phyloP scores from a whole-genome alignment of 345 rosid genomes.

The Adansonia digitata region DNA sequence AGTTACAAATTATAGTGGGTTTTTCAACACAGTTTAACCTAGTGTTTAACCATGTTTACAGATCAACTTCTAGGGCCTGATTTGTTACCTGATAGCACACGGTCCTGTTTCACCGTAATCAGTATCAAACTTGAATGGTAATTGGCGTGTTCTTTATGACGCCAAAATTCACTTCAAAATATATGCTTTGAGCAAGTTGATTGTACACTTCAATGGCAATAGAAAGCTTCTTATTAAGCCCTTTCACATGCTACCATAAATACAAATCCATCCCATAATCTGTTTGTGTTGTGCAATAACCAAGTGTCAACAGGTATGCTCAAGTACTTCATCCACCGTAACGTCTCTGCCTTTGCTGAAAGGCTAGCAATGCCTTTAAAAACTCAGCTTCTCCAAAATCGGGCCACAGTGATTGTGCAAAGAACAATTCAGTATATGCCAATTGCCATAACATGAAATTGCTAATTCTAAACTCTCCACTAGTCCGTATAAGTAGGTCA shows the following conservation, averaged over 20 bases:
- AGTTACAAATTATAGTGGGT: background rate
- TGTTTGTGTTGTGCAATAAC: background rate
- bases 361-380: constrained; percentile 25
- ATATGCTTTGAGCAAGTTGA: background rate
- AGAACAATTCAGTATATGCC: constrained; percentile 26
- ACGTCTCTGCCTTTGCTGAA: constrained; percentile 17
- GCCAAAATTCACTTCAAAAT: background rate
- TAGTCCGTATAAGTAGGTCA: constrained; percentile 24
- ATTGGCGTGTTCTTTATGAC: background rate
- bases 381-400: constrained; percentile 30
- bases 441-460: constrained; percentile 30
- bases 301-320: background rate
- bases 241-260: background rate
- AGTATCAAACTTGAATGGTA: background rate
- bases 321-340: constrained; percentile 6
- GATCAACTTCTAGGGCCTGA: background rate
- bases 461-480: constrained; percentile 25
- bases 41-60: background rate
- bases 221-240: background rate
- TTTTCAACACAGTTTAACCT: background rate
- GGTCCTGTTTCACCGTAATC: background rate
- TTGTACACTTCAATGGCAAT: background rate
- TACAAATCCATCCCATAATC: background rate
- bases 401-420: constrained; percentile 21
- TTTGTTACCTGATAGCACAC: background rate